Evolutionary conservation across 2,329 filamentous ascomycete species (phyloP), one percentile per base, ranked within the genome.

Genomic region (Xylaria sp.): DNA sequence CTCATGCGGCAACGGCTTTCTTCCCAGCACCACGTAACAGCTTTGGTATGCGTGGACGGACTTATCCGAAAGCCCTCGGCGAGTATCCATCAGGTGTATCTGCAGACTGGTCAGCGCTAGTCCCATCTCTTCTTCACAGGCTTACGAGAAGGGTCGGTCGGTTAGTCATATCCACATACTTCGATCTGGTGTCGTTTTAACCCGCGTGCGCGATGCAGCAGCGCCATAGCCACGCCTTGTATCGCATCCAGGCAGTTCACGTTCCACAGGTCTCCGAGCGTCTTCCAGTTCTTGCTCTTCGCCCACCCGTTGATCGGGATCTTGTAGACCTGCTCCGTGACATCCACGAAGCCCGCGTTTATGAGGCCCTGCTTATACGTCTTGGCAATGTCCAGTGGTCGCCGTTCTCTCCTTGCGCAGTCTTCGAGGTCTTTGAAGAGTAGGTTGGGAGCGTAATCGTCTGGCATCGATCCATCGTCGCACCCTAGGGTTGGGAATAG

Each of bases 311-410:
- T 61, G 46, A 87, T 4, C 77, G 85, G 85, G 38, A 87, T 75
- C 70, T 83, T 86, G 72, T 83, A 57, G n/a, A 61, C 59, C 52
- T 61, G 59, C 52, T 87, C 79, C 31, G 81, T 78, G 12, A 87
- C 78, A 56, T 87, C 82, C 6, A 83, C 79, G 64, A 87, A 87
- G 0, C 85, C 85, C 1, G 79, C 83, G 25, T 81, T 78, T 47
- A 78, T 70, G 65, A 79, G 80, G 43, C 78, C 75, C 17, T 74
- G 69, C 57, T 74, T 77, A 9, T 80, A 71, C 25, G 69, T 68
- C 3, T 71, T 69, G 15, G 72, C 76, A 45, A 78, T 69, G 46
- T 76, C 66, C 6, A 80, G 69, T 1, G 79, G 76, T 5, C 82
- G 78, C 17, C 76, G 67, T 19, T 78, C 75, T 0, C 69, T 65